Percentiles rank a stretch among this genome's conserved stretches.
Conservation (phyloP, 2,329 filamentous ascomycete species). For the Fusarium sublunatum region DNA sequence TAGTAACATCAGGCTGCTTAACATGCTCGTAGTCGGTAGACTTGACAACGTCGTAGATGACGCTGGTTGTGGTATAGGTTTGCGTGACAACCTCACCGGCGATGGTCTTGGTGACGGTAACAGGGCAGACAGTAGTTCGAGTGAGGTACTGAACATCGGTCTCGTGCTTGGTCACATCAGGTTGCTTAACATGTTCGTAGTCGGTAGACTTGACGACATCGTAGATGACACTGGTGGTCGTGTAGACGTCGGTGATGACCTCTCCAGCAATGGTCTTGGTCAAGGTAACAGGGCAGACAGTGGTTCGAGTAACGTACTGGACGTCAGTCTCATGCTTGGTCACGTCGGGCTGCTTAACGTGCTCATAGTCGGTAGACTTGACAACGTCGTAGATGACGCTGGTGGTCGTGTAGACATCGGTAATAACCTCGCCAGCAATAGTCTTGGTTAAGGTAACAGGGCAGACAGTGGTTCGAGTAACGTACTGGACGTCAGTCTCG, state of each 20-base stretch:
- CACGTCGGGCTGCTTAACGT: slow-evolving; percentile 53
- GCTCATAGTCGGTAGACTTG: slow-evolving; percentile 50
- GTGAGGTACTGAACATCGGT: slow-evolving; percentile 55
- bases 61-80: slow-evolving; percentile 47
- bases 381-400: slow-evolving; percentile 46
- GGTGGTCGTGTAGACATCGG: slow-evolving; percentile 47
- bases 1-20: slow-evolving; percentile 50
- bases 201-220: slow-evolving; percentile 48
- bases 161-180: slow-evolving; percentile 52
- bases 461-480: slow-evolving; percentile 58
- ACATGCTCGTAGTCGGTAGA: slow-evolving; percentile 51
- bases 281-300: slow-evolving; percentile 56
- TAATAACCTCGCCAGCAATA: slow-evolving; percentile 43
- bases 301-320: slow-evolving; percentile 57
- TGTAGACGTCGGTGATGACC: slow-evolving; percentile 54
- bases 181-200: slow-evolving; percentile 51
- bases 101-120: slow-evolving; percentile 50
- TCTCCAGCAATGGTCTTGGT: slow-evolving; percentile 51
- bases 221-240: slow-evolving; percentile 44
- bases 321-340: slow-evolving; percentile 51
- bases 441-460: slow-evolving; percentile 56
- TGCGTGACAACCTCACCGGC: slow-evolving; percentile 57
- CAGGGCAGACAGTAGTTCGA: slow-evolving; percentile 54
- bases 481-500: slow-evolving; percentile 52
- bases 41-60: slow-evolving; percentile 48